These are phyloP conservation scores for Scedosporium aurantiacum DNA, from an alignment of 2,329 filamentous ascomycete species.

Conservation along the genomic window DNA sequence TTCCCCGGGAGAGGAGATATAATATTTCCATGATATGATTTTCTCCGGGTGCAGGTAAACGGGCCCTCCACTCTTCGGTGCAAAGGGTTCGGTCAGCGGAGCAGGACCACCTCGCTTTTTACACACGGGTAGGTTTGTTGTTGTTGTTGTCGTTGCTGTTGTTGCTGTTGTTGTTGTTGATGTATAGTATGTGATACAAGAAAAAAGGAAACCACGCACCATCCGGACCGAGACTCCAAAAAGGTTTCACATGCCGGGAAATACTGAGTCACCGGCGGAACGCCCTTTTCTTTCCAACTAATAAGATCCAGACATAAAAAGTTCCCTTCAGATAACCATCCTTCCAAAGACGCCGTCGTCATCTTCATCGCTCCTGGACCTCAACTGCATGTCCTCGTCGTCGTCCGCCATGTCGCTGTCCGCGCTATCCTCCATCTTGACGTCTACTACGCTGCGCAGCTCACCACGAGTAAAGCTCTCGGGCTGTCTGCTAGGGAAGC, in stretches of 20 bases:
- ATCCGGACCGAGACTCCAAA: background rate
- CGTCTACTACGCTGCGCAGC: constrained; percentile 46
- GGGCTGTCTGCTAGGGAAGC: constrained; percentile 47
- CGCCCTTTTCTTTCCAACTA: background rate
- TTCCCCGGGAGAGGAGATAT: background rate
- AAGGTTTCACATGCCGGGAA: background rate
- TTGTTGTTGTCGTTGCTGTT: background rate
- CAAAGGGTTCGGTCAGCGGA: constrained; percentile 52
- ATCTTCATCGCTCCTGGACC: constrained; percentile 69
- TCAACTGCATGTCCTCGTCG: constrained; percentile 50
- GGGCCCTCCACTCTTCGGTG: constrained; percentile 52
- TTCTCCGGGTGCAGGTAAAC: background rate
- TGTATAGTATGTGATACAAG: constrained; percentile 17
- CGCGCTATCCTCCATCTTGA: constrained; percentile 57
- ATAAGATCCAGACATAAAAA: background rate
- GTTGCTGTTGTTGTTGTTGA: background rate
- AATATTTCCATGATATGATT: background rate
- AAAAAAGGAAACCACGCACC: constrained; percentile 7
- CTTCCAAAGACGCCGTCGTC: constrained; percentile 92
- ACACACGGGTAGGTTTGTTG: constrained; percentile 23
- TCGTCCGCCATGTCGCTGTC: constrained; percentile 57
- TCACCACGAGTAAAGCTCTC: constrained; percentile 56
- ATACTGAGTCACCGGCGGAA: constrained; percentile 16
- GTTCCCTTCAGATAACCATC: constrained; percentile 47
- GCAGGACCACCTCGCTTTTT: constrained; percentile 37